phyloP scores from a whole-genome alignment of 129 eudicot genomes.

The Centaurea solstitialis region DNA sequence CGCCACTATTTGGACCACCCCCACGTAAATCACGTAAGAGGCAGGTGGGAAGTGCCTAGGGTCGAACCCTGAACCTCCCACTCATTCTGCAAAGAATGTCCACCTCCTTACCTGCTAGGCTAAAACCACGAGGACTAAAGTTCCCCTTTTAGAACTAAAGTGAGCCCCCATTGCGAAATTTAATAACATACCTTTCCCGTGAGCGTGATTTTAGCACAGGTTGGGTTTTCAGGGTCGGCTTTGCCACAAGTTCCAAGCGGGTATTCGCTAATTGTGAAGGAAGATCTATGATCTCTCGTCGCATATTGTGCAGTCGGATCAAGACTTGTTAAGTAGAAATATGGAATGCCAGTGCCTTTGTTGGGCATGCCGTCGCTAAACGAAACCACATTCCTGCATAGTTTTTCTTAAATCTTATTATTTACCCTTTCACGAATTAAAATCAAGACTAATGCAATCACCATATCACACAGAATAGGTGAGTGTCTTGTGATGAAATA shows the following conservation, averaged over 20 bases:
- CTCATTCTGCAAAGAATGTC: not conserved
- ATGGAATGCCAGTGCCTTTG: slow-evolving; percentile 77
- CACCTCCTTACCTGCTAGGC: not conserved
- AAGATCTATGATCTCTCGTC: slow-evolving; percentile 77
- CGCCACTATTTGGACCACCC: too few relatives aligned
- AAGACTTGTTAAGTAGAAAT: slow-evolving; percentile 81
- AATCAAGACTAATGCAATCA: not conserved
- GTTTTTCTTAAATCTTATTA: not conserved
- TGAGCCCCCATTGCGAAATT: not conserved
- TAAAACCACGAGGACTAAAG: not conserved
- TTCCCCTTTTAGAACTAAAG: not conserved
- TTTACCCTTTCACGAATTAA: not conserved
- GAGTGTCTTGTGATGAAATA: not conserved
- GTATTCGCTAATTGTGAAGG: slow-evolving; percentile 80
- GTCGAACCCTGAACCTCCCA: not conserved
- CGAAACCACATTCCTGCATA: slow-evolving; percentile 91
- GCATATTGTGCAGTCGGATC: slow-evolving; percentile 93
- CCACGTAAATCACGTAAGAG: not conserved
- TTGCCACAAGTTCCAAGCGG: slow-evolving; percentile 82
- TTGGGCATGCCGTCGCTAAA: slow-evolving; percentile 92
- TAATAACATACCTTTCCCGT: slow-evolving; percentile 73
- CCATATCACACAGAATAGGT: not conserved
- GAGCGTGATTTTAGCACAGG: slow-evolving; percentile 88
- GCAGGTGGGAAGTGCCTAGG: not conserved
- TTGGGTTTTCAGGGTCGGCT: slow-evolving; percentile 84